A percentile compares a stretch with the other conserved stretches of the same genome.
phyloP scores from a whole-genome alignment of 331 rosid genomes.

The Malus hybrid region DNA sequence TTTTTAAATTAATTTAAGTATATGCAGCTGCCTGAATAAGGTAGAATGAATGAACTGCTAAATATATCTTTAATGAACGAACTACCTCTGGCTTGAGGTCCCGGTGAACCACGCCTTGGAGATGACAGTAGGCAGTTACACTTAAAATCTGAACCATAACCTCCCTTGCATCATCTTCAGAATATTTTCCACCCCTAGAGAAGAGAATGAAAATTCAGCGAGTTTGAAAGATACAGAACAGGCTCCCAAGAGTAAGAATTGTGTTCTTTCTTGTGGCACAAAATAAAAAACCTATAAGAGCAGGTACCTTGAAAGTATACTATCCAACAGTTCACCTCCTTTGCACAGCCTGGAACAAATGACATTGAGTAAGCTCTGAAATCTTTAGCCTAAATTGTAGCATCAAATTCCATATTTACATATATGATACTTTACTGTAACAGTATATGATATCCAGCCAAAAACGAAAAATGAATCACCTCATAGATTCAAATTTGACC shows the following conservation, averaged over 20 bases:
- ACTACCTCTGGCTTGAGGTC: conserved; percentile 89
- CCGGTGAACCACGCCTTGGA: conserved; percentile 89
- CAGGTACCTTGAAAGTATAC: conserved; percentile 76
- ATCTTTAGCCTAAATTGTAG: not conserved
- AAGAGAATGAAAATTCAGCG: conserved; percentile 10
- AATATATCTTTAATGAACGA: conserved; percentile 13
- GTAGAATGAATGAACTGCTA: not conserved
- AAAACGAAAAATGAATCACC: not conserved
- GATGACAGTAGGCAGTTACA: conserved; percentile 75
- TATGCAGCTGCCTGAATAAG: not conserved
- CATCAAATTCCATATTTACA: not conserved
- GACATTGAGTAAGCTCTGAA: conserved; percentile 6
- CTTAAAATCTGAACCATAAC: conserved; percentile 77
- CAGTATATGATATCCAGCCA: not conserved
- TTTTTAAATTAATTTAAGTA: not conserved
- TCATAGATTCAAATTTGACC: not conserved
- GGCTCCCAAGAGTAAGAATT: conserved; percentile 11
- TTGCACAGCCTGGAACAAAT: conserved; percentile 63
- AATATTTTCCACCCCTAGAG: conserved; percentile 76
- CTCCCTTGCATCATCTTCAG: conserved; percentile 76
- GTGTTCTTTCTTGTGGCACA: conserved; percentile 1
- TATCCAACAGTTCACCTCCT: conserved; percentile 86
- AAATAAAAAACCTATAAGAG: conserved; percentile 7
- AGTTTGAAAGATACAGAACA: conserved; percentile 14
- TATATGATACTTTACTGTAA: not conserved